A percentile compares a stretch with the other conserved stretches of the same genome.
Evolutionary conservation across 106 monocot species (phyloP).

Genomic region (Dendrobium catenatum): DNA sequence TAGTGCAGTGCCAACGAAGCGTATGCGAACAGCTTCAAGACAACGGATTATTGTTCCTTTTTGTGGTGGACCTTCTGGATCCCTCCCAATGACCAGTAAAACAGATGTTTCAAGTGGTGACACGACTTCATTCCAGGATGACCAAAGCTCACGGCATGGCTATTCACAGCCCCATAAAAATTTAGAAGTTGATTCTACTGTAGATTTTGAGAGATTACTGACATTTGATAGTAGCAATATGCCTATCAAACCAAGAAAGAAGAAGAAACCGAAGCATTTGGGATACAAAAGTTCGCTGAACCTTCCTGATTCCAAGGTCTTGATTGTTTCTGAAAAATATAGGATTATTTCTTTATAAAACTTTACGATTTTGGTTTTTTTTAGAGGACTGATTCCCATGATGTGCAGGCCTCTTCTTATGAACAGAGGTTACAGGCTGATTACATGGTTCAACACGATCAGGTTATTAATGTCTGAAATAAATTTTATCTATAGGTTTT

Average conservation of each 20-base stretch:
- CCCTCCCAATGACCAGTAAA: slow-evolving; percentile 54
- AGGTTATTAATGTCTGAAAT: slow-evolving; percentile 33
- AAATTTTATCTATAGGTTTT: neutral
- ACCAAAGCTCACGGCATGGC: slow-evolving; percentile 63
- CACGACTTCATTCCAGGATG: slow-evolving; percentile 80
- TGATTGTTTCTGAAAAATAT: slow-evolving; percentile 60
- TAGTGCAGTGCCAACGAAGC: slow-evolving; percentile 74
- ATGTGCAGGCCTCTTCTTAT: slow-evolving; percentile 49
- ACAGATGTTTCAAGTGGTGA: slow-evolving; percentile 96
- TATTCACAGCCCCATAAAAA: slow-evolving; percentile 51
- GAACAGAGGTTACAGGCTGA: slow-evolving; percentile 67
- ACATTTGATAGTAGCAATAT: slow-evolving; percentile 50
- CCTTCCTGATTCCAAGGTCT: slow-evolving; percentile 36
- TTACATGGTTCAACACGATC: slow-evolving; percentile 47
- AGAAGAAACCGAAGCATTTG: slow-evolving; percentile 72
- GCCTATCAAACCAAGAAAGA: slow-evolving; percentile 61
- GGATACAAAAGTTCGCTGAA: slow-evolving; percentile 43
- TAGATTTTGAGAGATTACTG: slow-evolving; percentile 58
- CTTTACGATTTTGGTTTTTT: neutral
- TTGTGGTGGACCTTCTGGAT: slow-evolving; percentile 24
- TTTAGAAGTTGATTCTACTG: slow-evolving; percentile 73
- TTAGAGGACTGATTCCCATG: slow-evolving; percentile 4
- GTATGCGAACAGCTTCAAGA: slow-evolving; percentile 63
- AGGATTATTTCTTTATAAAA: slow-evolving; percentile 8
- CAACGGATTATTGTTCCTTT: slow-evolving; percentile 65